Evolutionary conservation across 225 moss, liverwort and hornwort genomes (phyloP), one percentile per base, ranked within the genome.

Genomic region (Polytrichum formosum): DNA sequence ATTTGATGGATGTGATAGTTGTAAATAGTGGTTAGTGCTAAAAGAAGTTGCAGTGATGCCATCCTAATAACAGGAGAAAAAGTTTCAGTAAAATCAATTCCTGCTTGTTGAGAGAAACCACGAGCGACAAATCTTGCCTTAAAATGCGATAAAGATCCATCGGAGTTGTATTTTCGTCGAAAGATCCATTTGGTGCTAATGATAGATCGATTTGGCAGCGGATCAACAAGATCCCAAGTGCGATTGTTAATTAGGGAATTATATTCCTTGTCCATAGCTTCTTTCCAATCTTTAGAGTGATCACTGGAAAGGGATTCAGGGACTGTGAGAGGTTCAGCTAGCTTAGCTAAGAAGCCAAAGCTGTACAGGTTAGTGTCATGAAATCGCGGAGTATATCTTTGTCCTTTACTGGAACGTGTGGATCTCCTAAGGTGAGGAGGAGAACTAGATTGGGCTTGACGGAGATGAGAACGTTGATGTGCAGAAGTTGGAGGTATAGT

Each of bases 331-430:
- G 17, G 55, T 17, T 23, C 65, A 66, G 5, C 56, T 58, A 10
- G 62, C 56, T 68, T 19, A 56, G 54, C 27, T 7, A 68, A 55
- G 28, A 68, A 26, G 55, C 23, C 26, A 28, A 27, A 68, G 7
- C 3, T 29, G 56, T 68, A 68, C 55, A 68, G 19, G 56, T 56
- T 68, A 6, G 68, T 68, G 20, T 68, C 55, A 68, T 28, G 28
- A 56, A 56, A 68, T 56, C 56, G 28, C 20, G 28, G 28, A 10
- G 28, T 68, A 5, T 1, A 7, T 19, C 26, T 4, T 56, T 68
- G 25, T 54, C 26, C 54, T 68, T 68, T 68, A 5, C 2, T 23
- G 56, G 68, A 68, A 18, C 28, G 20, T 68, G 55, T 54, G 30
- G 68, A 68, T 27, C 26, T 68, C 56, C 68, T 55, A 9, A 55